Percentiles rank a stretch among this genome's conserved stretches.
Conservation (phyloP, 2,329 filamentous ascomycete genomes). For the Penicillium sp. region DNA sequence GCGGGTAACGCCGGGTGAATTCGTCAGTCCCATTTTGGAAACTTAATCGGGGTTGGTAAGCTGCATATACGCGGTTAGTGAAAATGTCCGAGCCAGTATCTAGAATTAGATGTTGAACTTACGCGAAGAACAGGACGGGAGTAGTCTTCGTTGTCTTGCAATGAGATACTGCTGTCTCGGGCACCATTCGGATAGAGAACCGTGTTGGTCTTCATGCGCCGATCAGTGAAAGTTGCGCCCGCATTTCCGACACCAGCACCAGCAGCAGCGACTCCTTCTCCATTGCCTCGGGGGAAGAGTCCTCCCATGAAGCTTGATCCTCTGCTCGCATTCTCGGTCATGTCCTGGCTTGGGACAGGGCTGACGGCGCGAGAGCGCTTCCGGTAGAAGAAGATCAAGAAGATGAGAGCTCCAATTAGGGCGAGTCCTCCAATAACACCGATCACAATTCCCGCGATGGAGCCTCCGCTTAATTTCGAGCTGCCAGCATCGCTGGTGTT, state of each 20-base stretch:
- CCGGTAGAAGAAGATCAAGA: slow-evolving; percentile 41
- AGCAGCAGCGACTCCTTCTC: slow-evolving; percentile 12
- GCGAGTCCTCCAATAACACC: slow-evolving; percentile 42
- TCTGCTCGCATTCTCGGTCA: slow-evolving; percentile 34
- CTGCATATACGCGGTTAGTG: slow-evolving; percentile 25
- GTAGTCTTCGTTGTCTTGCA: slow-evolving; percentile 51
- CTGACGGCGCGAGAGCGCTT: slow-evolving; percentile 35
- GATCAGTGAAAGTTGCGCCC: slow-evolving; percentile 42
- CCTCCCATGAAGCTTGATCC: slow-evolving; percentile 37
- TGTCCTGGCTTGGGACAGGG: slow-evolving; percentile 33
- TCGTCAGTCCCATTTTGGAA: slow-evolving; percentile 3
- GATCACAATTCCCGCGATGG: slow-evolving; percentile 47
- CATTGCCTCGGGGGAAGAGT: slow-evolving; percentile 30
- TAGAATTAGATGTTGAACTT: slow-evolving; percentile 18
- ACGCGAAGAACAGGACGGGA: slow-evolving; percentile 47
- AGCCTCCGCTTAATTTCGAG: slow-evolving; percentile 40
- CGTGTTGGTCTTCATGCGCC: slow-evolving; percentile 46
- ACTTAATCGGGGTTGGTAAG: slow-evolving; percentile 39
- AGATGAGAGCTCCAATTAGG: slow-evolving; percentile 37
- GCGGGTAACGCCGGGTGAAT: slow-evolving; percentile 7
- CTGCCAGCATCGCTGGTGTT: slow-evolving; percentile 11
- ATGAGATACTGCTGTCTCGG: slow-evolving; percentile 46
- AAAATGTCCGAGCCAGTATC: neutral
- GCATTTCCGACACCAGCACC: slow-evolving; percentile 15
- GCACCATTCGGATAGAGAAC: slow-evolving; percentile 42